Conservation (phyloP, 768 basidiomycete genomes). For the Kwoniella europaea region DNA sequence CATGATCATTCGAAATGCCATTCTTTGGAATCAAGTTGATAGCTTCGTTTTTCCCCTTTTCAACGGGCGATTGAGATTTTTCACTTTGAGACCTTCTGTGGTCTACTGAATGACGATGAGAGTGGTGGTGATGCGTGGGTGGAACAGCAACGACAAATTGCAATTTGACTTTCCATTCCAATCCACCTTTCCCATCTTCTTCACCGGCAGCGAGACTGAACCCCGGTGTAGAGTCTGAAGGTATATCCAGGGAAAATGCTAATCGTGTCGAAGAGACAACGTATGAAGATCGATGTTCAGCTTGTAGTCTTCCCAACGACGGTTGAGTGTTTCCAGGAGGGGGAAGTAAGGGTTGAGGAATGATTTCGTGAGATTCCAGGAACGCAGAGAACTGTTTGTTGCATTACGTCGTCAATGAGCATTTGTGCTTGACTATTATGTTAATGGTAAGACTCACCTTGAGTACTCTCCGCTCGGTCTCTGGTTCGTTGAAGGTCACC, state of each 20-base stretch:
- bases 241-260: conserved; percentile 88
- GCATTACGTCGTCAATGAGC: too few species aligned
- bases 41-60: conserved; percentile 10
- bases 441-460: conserved; percentile 65
- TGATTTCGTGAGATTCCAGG: conserved; percentile 81
- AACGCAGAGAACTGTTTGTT: conserved; percentile 75
- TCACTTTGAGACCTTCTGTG: conserved; percentile 11
- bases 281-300: conserved; percentile 81
- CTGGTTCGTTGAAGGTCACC: conserved; percentile 78
- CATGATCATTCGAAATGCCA: conserved; percentile 61
- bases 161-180: conserved; percentile 87
- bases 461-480: conserved; percentile 74
- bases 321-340: conserved; percentile 60
- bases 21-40: conserved; percentile 27
- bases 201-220: conserved; percentile 71
- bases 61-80: neutral
- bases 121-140: conserved; percentile 6
- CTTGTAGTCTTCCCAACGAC: conserved; percentile 74
- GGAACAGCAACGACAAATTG: conserved; percentile 80
- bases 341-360: conserved; percentile 65
- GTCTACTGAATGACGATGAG: neutral
- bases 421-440: too few species aligned
- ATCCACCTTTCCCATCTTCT: conserved; percentile 65
- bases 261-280: conserved; percentile 74
- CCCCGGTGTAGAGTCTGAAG: conserved; percentile 84